Evolutionary conservation across 2,329 filamentous ascomycete genomes (phyloP).

Genomic region (Neofusicoccum parvum): DNA sequence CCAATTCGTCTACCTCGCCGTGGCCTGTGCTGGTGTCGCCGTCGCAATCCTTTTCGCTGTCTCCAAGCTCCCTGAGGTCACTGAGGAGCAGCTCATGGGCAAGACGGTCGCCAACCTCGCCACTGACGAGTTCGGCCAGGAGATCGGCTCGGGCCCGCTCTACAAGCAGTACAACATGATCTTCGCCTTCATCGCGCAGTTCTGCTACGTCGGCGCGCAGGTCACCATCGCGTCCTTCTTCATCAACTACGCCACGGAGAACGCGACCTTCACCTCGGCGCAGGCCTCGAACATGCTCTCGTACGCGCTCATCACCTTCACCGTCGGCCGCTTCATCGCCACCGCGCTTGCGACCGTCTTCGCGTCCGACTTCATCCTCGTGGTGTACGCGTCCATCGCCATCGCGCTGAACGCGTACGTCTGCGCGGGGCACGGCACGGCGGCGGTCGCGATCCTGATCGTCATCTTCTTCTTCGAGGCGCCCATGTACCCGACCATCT

Average conservation of each 20-base stretch:
- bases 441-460: conserved; percentile 38
- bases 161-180: conserved; percentile 46
- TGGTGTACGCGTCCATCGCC: conserved; percentile 29
- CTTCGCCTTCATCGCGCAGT: conserved; percentile 39
- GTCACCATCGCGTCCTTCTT: conserved; percentile 41
- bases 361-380: conserved; percentile 41
- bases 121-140: conserved; percentile 33
- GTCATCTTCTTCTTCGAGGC: conserved; percentile 42
- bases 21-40: conserved; percentile 39
- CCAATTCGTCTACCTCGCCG: conserved; percentile 43
- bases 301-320: conserved; percentile 43
- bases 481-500: conserved; percentile 42
- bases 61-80: conserved; percentile 40
- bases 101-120: conserved; percentile 29
- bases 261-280: conserved; percentile 31
- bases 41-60: conserved; percentile 41
- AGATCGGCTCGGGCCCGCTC: conserved; percentile 36
- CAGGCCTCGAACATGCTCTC: conserved; percentile 41
- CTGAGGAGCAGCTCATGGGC: conserved; percentile 32
- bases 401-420: conserved; percentile 36
- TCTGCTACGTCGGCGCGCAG: conserved; percentile 43
- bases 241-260: conserved; percentile 44
- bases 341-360: conserved; percentile 31
- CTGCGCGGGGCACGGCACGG: conserved; percentile 32
- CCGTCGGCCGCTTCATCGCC: conserved; percentile 41